Percentiles rank a stretch among this genome's conserved stretches.
phyloP scores from a whole-genome alignment of 2,329 filamentous ascomycete genomes.

The Fusarium hostae region DNA sequence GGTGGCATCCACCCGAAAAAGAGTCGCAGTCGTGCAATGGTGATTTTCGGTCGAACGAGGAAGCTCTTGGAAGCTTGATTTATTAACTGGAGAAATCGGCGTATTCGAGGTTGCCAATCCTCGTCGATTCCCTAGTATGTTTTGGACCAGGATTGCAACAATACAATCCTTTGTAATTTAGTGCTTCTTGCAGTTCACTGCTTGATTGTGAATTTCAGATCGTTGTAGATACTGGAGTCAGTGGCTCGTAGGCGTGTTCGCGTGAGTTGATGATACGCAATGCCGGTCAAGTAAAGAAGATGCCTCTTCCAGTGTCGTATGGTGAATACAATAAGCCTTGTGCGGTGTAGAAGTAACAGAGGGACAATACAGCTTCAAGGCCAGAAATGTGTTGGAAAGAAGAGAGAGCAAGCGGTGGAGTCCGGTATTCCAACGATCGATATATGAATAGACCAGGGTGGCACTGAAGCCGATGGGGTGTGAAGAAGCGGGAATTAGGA shows the following conservation, averaged over 20 bases:
- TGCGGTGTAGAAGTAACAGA: background rate
- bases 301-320: background rate
- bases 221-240: background rate
- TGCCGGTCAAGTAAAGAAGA: background rate
- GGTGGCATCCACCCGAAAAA: constrained; percentile 14
- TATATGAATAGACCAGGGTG: constrained; percentile 35
- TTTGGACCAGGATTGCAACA: background rate
- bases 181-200: background rate
- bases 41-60: background rate
- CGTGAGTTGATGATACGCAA: background rate
- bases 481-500: constrained; percentile 11
- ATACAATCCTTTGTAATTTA: background rate
- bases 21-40: background rate
- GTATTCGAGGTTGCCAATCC: background rate
- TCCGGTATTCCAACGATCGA: constrained; percentile 23
- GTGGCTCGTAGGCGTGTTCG: background rate
- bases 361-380: background rate
- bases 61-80: constrained; percentile 1
- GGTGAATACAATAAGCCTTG: background rate
- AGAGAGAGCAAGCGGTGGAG: constrained; percentile 25
- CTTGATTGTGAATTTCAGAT: background rate
- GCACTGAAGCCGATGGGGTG: constrained; percentile 24
- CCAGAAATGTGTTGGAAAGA: constrained; percentile 4
- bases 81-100: background rate
- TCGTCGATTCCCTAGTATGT: background rate